Percentiles rank a stretch among this genome's conserved stretches.
These are phyloP conservation scores for Colletotrichum tofieldiae DNA, from an alignment of 2,329 filamentous ascomycete species.

Conservation along the genomic window DNA sequence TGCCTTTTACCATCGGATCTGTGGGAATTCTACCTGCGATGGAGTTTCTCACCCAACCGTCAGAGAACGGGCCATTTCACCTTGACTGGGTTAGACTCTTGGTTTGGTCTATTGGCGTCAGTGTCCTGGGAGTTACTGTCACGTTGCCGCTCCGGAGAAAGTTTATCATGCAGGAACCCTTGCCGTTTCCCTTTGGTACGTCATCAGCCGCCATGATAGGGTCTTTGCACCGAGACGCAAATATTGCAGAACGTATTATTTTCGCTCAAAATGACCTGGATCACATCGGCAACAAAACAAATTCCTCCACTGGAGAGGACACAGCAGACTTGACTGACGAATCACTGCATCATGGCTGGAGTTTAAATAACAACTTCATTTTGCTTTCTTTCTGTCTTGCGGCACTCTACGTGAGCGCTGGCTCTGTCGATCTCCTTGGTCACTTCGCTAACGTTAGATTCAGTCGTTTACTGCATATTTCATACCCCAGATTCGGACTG, in stretches of 20 bases:
- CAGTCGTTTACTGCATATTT: constrained; percentile 10
- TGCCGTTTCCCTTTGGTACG: constrained; percentile 15
- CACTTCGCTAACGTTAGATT: not conserved
- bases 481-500: constrained; percentile 2
- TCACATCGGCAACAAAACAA: not conserved
- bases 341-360: not conserved
- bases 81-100: constrained; percentile 1
- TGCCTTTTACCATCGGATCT: constrained; percentile 15
- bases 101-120: constrained; percentile 20
- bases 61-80: constrained; percentile 6
- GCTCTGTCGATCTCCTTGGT: not conserved
- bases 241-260: constrained; percentile 6
- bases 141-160: not conserved
- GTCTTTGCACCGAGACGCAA: not conserved
- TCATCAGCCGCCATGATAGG: constrained; percentile 16
- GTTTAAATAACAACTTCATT: constrained; percentile 5
- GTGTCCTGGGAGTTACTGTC: constrained; percentile 6
- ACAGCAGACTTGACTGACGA: not conserved
- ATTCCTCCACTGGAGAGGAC: not conserved
- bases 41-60: constrained; percentile 1
- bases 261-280: constrained; percentile 14
- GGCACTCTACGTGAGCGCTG: constrained; percentile 18
- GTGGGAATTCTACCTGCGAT: constrained; percentile 13
- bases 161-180: constrained; percentile 12
- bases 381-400: constrained; percentile 1